Percentiles rank a stretch among this genome's conserved stretches.
Evolutionary conservation across 192 early-diverging fungal species (phyloP).

Genomic region (Linnemannia elongata): DNA sequence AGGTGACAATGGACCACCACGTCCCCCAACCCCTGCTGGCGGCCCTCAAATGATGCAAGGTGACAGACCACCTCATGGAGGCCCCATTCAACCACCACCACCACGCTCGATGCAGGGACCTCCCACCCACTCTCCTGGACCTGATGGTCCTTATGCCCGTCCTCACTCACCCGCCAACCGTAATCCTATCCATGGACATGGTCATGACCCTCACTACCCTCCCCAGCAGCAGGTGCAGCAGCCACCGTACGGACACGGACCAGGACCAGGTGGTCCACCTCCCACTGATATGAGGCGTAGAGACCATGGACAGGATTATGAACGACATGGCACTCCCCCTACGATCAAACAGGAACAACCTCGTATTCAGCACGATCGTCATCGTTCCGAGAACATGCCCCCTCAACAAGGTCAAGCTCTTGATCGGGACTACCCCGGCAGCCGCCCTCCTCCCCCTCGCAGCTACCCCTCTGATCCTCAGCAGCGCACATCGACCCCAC

Average conservation of each 20-base stretch:
- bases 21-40: slow-evolving; percentile 19
- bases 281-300: slow-evolving; percentile 9
- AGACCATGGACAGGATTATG: slow-evolving; percentile 1
- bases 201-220: slow-evolving; percentile 16
- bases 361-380: slow-evolving; percentile 47
- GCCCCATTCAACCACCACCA: background rate
- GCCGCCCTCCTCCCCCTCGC: slow-evolving; percentile 14
- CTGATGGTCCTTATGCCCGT: slow-evolving; percentile 23
- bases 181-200: background rate
- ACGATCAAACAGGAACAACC: slow-evolving; percentile 8
- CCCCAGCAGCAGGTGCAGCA: slow-evolving; percentile 2
- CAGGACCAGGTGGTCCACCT: slow-evolving; percentile 13
- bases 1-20: slow-evolving; percentile 7
- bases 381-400: slow-evolving; percentile 28
- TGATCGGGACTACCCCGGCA: slow-evolving; percentile 15
- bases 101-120: background rate
- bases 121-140: slow-evolving; percentile 12
- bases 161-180: slow-evolving; percentile 9
- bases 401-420: slow-evolving; percentile 13
- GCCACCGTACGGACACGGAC: slow-evolving; percentile 18
- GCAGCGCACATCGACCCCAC: slow-evolving; percentile 35
- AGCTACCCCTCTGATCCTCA: slow-evolving; percentile 36
- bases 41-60: slow-evolving; percentile 25
- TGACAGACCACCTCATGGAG: background rate
- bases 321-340: background rate